phyloP scores from a whole-genome alignment of 2,329 filamentous ascomycete species.

The Ophiognomonia clavigignenti-juglandacearum region DNA sequence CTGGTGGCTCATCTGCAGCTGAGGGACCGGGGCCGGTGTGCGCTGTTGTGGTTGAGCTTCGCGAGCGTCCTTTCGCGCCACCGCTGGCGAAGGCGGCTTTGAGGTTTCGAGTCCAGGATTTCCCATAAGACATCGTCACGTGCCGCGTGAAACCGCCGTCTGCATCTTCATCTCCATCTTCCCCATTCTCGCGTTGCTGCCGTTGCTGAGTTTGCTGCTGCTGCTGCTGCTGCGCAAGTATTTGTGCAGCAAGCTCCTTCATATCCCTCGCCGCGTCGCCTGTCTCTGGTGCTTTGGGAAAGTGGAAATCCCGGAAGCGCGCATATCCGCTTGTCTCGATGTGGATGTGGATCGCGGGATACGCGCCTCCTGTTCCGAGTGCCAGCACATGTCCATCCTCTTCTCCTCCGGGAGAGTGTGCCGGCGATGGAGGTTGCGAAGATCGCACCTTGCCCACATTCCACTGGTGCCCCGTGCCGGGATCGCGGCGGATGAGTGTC shows the following conservation, averaged over 20 bases:
- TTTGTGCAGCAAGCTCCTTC: slow-evolving; percentile 13
- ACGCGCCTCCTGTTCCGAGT: too few relatives aligned
- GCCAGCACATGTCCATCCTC: too few relatives aligned
- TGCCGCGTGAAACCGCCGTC: slow-evolving; percentile 44
- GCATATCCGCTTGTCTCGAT: slow-evolving; percentile 53
- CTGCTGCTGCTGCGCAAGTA: slow-evolving; percentile 7
- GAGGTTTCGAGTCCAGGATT: slow-evolving; percentile 43
- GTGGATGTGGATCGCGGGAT: slow-evolving; percentile 44
- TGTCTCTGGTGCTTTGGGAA: slow-evolving; percentile 24
- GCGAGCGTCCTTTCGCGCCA: slow-evolving; percentile 30
- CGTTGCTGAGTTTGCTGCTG: slow-evolving; percentile 9
- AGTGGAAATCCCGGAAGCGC: slow-evolving; percentile 49
- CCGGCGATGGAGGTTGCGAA: slow-evolving; percentile 39
- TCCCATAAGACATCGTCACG: slow-evolving; percentile 53
- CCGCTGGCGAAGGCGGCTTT: slow-evolving; percentile 35
- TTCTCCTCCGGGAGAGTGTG: slow-evolving; percentile 18
- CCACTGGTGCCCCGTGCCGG: slow-evolving; percentile 65
- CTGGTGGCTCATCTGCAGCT: slow-evolving; percentile 15
- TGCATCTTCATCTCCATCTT: slow-evolving; percentile 14
- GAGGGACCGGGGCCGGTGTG: slow-evolving; percentile 17
- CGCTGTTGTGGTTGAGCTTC: slow-evolving; percentile 20
- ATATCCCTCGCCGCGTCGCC: slow-evolving; percentile 17
- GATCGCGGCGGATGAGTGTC: slow-evolving; percentile 70
- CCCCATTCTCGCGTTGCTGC: neutral
- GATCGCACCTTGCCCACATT: slow-evolving; percentile 65